phyloP scores from a whole-genome alignment of 2,329 filamentous ascomycete genomes.

The Ceratocystiopsis minuta region DNA sequence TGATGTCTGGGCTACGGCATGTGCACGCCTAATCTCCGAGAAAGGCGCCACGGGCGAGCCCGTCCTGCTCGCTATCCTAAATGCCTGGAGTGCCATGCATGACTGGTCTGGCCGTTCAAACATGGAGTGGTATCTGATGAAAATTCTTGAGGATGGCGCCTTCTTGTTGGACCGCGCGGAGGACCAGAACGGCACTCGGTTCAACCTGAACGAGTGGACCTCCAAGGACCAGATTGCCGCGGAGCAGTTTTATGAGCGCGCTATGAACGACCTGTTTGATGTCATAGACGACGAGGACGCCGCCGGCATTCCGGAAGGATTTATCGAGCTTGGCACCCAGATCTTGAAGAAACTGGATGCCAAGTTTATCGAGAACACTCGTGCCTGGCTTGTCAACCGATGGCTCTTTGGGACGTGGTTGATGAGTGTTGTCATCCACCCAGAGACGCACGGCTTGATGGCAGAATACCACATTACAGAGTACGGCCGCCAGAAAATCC shows the following conservation, averaged over 20 bases:
- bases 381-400: conserved; percentile 70
- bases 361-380: conserved; percentile 54
- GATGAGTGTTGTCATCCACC: conserved; percentile 66
- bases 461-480: conserved; percentile 84
- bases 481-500: conserved; percentile 67
- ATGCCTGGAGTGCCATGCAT: conserved; percentile 71
- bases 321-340: conserved; percentile 68
- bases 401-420: conserved; percentile 88
- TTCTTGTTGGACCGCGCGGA: conserved; percentile 78
- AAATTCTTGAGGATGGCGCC: conserved; percentile 79
- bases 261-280: conserved; percentile 65
- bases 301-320: conserved; percentile 71
- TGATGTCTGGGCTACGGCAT: conserved; percentile 75
- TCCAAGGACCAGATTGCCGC: conserved; percentile 65
- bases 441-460: conserved; percentile 66
- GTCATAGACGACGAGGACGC: conserved; percentile 70
- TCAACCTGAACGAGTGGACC: conserved; percentile 55
- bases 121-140: conserved; percentile 89
- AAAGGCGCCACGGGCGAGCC: conserved; percentile 61
- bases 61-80: conserved; percentile 67
- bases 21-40: conserved; percentile 65
- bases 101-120: conserved; percentile 81
- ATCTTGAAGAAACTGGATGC: conserved; percentile 61
- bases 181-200: conserved; percentile 53
- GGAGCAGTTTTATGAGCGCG: conserved; percentile 75